Evolutionary conservation across 2,329 filamentous ascomycete species (phyloP).

Genomic region (Trichophyton benhamiae): DNA sequence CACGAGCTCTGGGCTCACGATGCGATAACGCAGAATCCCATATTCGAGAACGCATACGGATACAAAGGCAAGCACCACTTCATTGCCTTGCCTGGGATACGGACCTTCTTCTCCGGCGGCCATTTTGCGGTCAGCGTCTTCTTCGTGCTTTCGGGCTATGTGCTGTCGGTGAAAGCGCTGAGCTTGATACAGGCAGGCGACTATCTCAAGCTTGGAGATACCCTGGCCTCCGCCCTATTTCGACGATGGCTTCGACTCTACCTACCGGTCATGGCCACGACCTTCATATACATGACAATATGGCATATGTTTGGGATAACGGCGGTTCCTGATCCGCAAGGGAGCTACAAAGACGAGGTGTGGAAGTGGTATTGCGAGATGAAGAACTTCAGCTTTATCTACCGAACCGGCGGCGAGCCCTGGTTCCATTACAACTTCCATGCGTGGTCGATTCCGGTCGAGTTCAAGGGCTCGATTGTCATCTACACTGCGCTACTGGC

Average conservation of each 20-base stretch:
- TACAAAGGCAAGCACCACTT: conserved; percentile 11
- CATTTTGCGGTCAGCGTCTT: conserved; percentile 38
- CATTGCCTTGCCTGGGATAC: conserved; percentile 10
- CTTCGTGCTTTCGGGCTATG: conserved; percentile 39
- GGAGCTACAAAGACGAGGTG: conserved; percentile 38
- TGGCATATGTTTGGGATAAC: conserved; percentile 44
- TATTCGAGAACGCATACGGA: conserved; percentile 7
- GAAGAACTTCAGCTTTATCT: conserved; percentile 59
- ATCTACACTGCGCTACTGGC: conserved; percentile 48
- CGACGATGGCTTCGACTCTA: conserved; percentile 33
- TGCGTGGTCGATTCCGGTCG: conserved; percentile 52
- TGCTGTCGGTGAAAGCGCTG: conserved; percentile 30
- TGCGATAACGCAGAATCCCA: neutral
- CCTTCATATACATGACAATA: conserved; percentile 31
- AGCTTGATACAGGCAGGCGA: conserved; percentile 26
- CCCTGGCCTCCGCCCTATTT: conserved; percentile 33
- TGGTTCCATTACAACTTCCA: conserved; percentile 50
- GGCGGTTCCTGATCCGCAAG: conserved; percentile 29
- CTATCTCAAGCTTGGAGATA: neutral
- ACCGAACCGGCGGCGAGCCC: conserved; percentile 44
- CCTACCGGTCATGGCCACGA: conserved; percentile 30
- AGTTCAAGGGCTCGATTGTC: conserved; percentile 52
- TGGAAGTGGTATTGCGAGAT: conserved; percentile 44
- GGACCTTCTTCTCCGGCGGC: conserved; percentile 26
- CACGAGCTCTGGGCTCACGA: conserved; percentile 5